Conservation (phyloP, 805 yeast genomes). For the Grigorovia humatica region DNA sequence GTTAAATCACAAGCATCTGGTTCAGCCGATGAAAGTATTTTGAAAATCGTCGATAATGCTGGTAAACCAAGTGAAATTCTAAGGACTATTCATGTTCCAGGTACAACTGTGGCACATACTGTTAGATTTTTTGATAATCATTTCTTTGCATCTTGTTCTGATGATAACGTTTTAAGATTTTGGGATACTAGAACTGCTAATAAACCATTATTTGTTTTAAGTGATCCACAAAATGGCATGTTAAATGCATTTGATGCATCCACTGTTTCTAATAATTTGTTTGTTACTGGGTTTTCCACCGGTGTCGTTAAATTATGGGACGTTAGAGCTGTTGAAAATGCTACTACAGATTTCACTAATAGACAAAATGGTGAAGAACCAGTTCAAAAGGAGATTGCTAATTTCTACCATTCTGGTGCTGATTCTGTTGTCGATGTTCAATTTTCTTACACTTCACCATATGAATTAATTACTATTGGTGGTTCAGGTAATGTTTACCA, state of each 20-base stretch:
- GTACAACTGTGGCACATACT: slow-evolving; percentile 23
- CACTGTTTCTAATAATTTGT: slow-evolving; percentile 18
- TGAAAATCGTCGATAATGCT: slow-evolving; percentile 25
- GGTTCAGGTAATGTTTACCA: slow-evolving; percentile 27
- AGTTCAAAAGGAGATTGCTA: slow-evolving; percentile 19
- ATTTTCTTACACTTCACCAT: slow-evolving; percentile 22
- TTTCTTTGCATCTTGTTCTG: slow-evolving; percentile 25
- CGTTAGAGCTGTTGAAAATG: slow-evolving; percentile 22
- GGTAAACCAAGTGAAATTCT: slow-evolving; percentile 24
- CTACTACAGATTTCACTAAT: slow-evolving; percentile 16
- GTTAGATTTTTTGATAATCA: slow-evolving; percentile 26
- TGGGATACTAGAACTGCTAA: slow-evolving; percentile 26
- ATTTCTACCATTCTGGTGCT: slow-evolving; percentile 24
- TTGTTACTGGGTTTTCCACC: slow-evolving; percentile 25
- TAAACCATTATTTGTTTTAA: slow-evolving; percentile 17
- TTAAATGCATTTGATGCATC: slow-evolving; percentile 23
- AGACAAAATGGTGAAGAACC: slow-evolving; percentile 24
- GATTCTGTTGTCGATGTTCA: slow-evolving; percentile 26
- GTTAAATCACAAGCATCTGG: slow-evolving; percentile 25
- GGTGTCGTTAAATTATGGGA: slow-evolving; percentile 29
- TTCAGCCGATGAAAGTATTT: slow-evolving; percentile 20
- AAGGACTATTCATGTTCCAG: slow-evolving; percentile 21
- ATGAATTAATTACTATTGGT: slow-evolving; percentile 26
- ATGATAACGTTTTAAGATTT: slow-evolving; percentile 24
- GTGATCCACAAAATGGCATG: slow-evolving; percentile 22